Conservation (phyloP, 2,329 filamentous ascomycete species). For the Botrytis byssoidea region DNA sequence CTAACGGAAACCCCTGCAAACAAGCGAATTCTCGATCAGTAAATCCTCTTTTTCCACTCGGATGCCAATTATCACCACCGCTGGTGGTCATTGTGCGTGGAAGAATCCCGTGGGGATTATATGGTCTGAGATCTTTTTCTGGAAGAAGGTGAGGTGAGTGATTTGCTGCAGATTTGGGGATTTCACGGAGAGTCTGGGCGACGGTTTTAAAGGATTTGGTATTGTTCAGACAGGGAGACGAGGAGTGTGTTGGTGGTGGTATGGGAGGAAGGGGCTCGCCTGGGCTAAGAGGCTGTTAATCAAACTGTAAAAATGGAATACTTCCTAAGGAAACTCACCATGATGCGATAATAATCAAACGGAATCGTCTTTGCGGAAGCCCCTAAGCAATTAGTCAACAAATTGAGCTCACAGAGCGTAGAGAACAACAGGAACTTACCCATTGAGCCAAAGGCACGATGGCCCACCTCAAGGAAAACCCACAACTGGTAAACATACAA, state of each 20-base stretch:
- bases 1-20: constrained; percentile 66
- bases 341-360: constrained; percentile 57
- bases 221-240: constrained; percentile 29
- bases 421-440: constrained; percentile 29
- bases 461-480: constrained; percentile 71
- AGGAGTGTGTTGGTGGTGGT: constrained; percentile 59
- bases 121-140: constrained; percentile 37
- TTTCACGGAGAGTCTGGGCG: constrained; percentile 33
- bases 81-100: constrained; percentile 63
- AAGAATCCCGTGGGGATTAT: constrained; percentile 49
- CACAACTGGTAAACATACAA: constrained; percentile 59
- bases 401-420: background rate
- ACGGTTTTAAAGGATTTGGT: constrained; percentile 46
- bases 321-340: constrained; percentile 32
- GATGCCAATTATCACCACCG: constrained; percentile 63
- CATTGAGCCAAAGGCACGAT: constrained; percentile 53
- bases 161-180: constrained; percentile 39
- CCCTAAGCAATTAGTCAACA: constrained; percentile 7
- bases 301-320: background rate
- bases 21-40: constrained; percentile 64
- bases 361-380: constrained; percentile 35
- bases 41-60: constrained; percentile 59
- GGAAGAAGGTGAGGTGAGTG: constrained; percentile 37
- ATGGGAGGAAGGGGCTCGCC: constrained; percentile 69
- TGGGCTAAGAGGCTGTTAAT: constrained; percentile 47